Base-by-base conservation (phyloP, 768 basidiomycete genomes). In the Amanita fuliginea region DNA sequence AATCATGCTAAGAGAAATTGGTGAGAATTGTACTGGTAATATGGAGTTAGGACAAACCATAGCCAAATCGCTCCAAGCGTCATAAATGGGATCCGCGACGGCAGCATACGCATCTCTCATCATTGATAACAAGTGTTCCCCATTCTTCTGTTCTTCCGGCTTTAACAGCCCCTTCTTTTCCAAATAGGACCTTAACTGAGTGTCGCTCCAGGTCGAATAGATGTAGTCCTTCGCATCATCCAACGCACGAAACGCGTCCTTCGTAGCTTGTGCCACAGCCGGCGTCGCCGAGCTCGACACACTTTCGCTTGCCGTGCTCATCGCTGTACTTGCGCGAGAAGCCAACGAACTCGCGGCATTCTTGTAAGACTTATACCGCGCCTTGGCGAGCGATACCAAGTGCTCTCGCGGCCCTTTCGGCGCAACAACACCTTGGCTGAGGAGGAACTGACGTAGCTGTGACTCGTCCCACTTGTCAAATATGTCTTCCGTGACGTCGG, bases 201-300 rank as follows among this genome's bases (percentile, higher is more conserved):
- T 83, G 55, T 94, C 89, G 49, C 86, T 81, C 95, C 95, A 96
- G 0, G 85, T 78, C 0, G 86, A 90, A 63, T 86, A 95, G 14
- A 93, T 67, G 56, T 92, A 94, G 62, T 97, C 93, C 61, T 81
- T 88, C 26, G 80, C 63, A 51, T 86, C 78, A 53, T 93, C 85
- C 18, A 90, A 61, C 22, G 66, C 67, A 19, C 70, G 67, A 6
- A 62, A 64, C 8, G 70, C 76, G 2, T 74, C 71, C 13, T 72
- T 65, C 0, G 81, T 77, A 2, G 81, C 78, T 52, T 78, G 74
- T 0, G 77, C 68, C 13, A 55, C 60, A 34, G 55, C 61, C 18
- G 49, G 42, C 10, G 60, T 57, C 6, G 56, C 58, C 34, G 54
- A 56, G 24, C 60, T 74, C 7, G 71, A 67, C 13, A 67, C 57